These are phyloP conservation scores for Malus asiatica DNA, from an alignment of 306 rosid genomes.

Conservation along the genomic window DNA sequence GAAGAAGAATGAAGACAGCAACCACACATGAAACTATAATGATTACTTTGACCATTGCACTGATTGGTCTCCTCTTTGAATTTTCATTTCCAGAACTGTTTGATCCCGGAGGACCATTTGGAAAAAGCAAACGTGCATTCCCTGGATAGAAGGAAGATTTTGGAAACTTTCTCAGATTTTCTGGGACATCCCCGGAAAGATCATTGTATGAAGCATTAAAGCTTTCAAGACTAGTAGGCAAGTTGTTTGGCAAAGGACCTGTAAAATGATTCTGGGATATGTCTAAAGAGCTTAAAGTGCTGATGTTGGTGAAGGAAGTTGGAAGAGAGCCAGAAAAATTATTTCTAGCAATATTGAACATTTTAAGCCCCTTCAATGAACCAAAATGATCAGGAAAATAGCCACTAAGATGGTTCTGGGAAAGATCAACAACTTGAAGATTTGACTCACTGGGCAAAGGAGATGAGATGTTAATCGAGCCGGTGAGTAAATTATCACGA, in stretches of 20 bases:
- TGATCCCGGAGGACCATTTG: conserved; percentile 53
- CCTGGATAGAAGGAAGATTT: conserved; percentile 87
- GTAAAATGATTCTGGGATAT: conserved; percentile 77
- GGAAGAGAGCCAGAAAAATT: conserved; percentile 92
- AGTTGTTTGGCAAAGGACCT: conserved; percentile 71
- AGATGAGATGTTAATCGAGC: conserved; percentile 50
- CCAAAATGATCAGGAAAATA: conserved; percentile 79
- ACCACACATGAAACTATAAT: conserved; percentile 81
- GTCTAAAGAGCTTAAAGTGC: conserved; percentile 51
- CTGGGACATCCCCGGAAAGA: conserved; percentile 78
- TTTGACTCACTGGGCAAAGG: conserved; percentile 45
- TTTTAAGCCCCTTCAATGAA: conserved; percentile 49
- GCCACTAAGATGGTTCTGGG: conserved; percentile 67
- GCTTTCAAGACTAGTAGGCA: conserved; percentile 43
- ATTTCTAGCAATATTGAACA: conserved; percentile 76
- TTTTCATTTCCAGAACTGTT: conserved; percentile 24
- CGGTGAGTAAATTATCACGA: conserved; percentile 57
- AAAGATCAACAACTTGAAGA: conserved; percentile 77
- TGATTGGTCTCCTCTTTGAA: conserved; percentile 52
- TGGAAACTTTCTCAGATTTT: conserved; percentile 67
- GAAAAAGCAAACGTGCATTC: conserved; percentile 47
- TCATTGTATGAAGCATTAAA: conserved; percentile 87
- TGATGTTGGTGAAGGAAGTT: conserved; percentile 58
- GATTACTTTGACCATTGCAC: conserved; percentile 65
- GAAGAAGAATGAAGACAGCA: conserved; percentile 60